These are phyloP conservation scores for Heterobasidion irregulare DNA, from an alignment of 1,284 basidiomycete genomes.

Conservation along the genomic window DNA sequence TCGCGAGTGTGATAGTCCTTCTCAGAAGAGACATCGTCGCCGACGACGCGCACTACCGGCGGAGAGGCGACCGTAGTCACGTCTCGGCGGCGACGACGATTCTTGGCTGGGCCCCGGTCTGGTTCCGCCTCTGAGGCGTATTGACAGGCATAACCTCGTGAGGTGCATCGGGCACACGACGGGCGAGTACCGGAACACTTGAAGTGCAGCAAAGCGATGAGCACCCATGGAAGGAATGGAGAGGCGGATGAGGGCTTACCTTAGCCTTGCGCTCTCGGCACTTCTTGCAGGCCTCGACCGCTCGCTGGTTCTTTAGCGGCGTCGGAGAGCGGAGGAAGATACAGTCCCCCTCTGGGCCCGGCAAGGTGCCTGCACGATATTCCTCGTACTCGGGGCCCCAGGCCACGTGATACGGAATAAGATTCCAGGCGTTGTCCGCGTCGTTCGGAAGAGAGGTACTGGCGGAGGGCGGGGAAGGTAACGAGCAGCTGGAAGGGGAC, in stretches of 20 bases:
- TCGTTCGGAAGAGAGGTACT: constrained; percentile 5
- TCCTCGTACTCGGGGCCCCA: constrained; percentile 31
- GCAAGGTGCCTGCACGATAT: constrained; percentile 28
- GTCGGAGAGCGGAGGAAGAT: constrained; percentile 34
- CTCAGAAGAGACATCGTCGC: not conserved
- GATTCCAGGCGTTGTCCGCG: constrained; percentile 28
- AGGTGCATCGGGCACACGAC: constrained; percentile 28
- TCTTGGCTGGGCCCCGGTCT: constrained; percentile 1
- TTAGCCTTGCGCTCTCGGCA: constrained; percentile 39
- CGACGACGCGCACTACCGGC: not conserved
- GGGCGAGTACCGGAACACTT: constrained; percentile 35
- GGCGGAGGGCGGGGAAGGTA: not conserved
- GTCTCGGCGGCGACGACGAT: constrained; percentile 7
- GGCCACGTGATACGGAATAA: constrained; percentile 33
- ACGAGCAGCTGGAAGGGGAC: not conserved
- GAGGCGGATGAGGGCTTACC: constrained; percentile 16
- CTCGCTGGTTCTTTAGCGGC: constrained; percentile 30
- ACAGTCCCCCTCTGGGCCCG: constrained; percentile 31
- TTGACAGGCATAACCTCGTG: constrained; percentile 29
- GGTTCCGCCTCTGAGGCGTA: constrained; percentile 23
- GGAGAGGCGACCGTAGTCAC: not conserved
- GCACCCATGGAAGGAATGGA: too few species aligned
- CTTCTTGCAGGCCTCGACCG: constrained; percentile 33
- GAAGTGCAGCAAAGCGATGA: not conserved
- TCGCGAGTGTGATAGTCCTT: not conserved